These are phyloP conservation scores for Biscutella auriculata DNA, from an alignment of 441 rosid genomes.

Conservation along the genomic window DNA sequence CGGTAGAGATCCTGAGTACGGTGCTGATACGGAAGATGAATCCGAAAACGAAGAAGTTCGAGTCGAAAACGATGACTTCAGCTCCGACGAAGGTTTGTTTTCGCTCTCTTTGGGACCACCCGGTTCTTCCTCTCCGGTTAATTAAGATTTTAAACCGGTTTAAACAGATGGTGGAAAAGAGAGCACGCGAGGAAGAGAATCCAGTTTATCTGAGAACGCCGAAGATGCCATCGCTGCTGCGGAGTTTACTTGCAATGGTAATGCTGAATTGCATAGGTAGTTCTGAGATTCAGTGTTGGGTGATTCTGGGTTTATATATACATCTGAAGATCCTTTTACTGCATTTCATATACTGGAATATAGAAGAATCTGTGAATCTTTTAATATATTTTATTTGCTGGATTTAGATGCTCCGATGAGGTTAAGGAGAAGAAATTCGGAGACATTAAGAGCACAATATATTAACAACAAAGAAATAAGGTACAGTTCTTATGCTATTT, in stretches of 20 bases:
- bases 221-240: conserved; percentile 21
- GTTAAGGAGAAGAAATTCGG: conserved; percentile 66
- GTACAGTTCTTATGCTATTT: conserved; percentile 21
- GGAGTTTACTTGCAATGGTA: conserved; percentile 21
- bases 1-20: conserved; percentile 54
- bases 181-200: background rate
- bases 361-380: background rate
- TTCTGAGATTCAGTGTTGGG: conserved; percentile 13
- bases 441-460: conserved; percentile 77
- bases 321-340: background rate
- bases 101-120: background rate
- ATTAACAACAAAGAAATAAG: conserved; percentile 77
- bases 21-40: conserved; percentile 64
- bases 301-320: background rate
- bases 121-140: conserved; percentile 6
- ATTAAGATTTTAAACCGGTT: background rate
- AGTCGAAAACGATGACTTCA: background rate
- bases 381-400: background rate
- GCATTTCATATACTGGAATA: background rate
- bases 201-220: conserved; percentile 12
- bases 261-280: conserved; percentile 22
- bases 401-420: conserved; percentile 40
- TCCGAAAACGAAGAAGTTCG: conserved; percentile 15
- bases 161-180: conserved; percentile 15
- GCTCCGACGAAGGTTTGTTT: conserved; percentile 19